Evolutionary conservation across 306 rosid genomes (phyloP).

Genomic region (Prunus davidiana): DNA sequence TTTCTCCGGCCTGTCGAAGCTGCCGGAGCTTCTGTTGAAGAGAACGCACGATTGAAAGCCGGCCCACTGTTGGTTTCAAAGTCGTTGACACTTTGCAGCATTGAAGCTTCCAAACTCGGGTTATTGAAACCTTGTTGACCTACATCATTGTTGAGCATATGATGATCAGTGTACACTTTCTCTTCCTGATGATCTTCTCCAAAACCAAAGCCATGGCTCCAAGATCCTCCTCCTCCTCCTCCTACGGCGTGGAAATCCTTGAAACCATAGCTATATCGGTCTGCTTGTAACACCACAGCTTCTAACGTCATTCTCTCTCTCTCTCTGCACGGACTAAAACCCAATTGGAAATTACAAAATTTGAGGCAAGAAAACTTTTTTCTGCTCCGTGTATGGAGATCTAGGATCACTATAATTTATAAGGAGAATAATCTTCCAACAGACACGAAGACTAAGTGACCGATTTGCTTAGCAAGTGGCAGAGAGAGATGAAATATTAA

Average conservation of each 20-base stretch:
- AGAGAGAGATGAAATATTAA: neutral
- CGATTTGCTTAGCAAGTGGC: conserved; percentile 14
- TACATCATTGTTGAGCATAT: neutral
- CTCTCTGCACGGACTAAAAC: neutral
- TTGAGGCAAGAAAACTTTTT: neutral
- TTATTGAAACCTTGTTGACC: conserved; percentile 5
- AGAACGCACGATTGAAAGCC: neutral
- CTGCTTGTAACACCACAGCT: conserved; percentile 22
- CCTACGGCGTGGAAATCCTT: conserved; percentile 12
- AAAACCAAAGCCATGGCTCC: conserved; percentile 14
- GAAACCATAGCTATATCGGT: neutral
- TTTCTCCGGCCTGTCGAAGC: conserved; percentile 10
- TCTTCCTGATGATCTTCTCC: conserved; percentile 13
- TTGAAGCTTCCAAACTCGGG: conserved; percentile 1
- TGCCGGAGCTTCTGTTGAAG: conserved; percentile 1
- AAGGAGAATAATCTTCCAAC: neutral
- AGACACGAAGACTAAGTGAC: neutral
- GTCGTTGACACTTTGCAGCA: neutral
- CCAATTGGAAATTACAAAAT: neutral
- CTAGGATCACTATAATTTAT: neutral
- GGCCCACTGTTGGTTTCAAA: neutral
- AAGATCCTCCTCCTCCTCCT: conserved; percentile 2
- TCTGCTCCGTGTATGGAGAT: neutral
- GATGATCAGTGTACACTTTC: neutral
- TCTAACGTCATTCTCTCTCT: conserved; percentile 25